Evolutionary conservation across 768 basidiomycete species (phyloP).

Genomic region (Hemileccinum rubropunctum): DNA sequence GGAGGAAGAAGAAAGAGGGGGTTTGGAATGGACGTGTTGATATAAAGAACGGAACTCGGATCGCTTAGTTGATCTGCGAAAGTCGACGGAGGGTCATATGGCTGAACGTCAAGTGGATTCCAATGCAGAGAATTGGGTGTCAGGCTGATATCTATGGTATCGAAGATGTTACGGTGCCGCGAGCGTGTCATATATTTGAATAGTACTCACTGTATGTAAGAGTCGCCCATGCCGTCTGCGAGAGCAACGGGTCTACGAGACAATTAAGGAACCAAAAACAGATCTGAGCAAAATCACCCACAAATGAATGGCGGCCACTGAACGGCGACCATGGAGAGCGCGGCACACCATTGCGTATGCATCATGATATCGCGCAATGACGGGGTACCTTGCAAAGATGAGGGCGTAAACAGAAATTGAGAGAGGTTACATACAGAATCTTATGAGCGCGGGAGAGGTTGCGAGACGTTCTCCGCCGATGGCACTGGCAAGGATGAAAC

Average conservation of each 20-base stretch:
- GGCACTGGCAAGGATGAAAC: conserved; percentile 88
- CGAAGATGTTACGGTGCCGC: conserved; percentile 8
- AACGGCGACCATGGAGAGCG: conserved; percentile 90
- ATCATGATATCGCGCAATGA: conserved; percentile 89
- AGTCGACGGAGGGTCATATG: conserved; percentile 62
- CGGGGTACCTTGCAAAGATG: conserved; percentile 66
- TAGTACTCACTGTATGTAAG: conserved; percentile 61
- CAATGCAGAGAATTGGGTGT: conserved; percentile 55
- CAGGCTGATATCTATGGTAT: conserved; percentile 66
- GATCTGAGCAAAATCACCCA: conserved; percentile 37
- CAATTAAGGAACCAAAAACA: conserved; percentile 14
- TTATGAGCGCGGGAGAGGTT: conserved; percentile 78
- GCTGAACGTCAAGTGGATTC: conserved; percentile 58
- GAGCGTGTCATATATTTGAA: conserved; percentile 8
- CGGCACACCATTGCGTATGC: conserved; percentile 90
- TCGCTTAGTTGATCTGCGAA: conserved; percentile 77
- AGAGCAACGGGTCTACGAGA: conserved; percentile 78
- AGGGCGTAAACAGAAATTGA: conserved; percentile 11
- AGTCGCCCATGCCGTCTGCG: conserved; percentile 87
- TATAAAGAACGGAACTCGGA: conserved; percentile 69
- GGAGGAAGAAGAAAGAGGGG: conserved; percentile 67
- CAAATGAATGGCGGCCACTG: conserved; percentile 93
- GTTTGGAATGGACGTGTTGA: conserved; percentile 68
- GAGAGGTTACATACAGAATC: conserved; percentile 67
- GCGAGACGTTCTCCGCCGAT: conserved; percentile 89